phyloP scores from a whole-genome alignment of 1,139 yeast genomes.

The Candida labiduridarum region DNA sequence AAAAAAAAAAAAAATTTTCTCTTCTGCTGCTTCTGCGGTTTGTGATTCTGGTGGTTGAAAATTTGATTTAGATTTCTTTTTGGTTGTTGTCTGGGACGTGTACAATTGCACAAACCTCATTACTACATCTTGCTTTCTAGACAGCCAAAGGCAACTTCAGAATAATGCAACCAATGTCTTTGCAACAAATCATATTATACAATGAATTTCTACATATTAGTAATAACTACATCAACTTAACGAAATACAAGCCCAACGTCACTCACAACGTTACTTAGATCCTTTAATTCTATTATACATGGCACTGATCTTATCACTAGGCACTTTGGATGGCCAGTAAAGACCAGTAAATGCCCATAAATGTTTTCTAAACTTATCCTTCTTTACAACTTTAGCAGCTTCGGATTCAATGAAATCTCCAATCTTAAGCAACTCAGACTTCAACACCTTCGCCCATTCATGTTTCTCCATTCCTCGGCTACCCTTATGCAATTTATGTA shows the following conservation, averaged over 20 bases:
- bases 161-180: no score
- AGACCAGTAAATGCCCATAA: conserved; percentile 89
- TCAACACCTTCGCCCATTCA: conserved; percentile 80
- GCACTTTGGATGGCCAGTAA: conserved; percentile 94
- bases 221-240: not conserved
- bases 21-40: not conserved
- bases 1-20: not conserved
- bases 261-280: conserved; percentile 10
- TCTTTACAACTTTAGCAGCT: conserved; percentile 16
- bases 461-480: conserved; percentile 79
- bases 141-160: no score
- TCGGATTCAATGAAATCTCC: conserved; percentile 64
- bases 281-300: conserved; percentile 75
- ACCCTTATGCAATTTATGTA: conserved; percentile 76
- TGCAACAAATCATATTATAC: not conserved
- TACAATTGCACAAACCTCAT: not conserved
- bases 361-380: conserved; percentile 57
- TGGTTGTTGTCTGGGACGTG: not conserved
- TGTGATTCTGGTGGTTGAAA: not conserved
- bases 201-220: not conserved
- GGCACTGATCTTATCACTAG: conserved; percentile 73
- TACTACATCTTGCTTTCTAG: no score
- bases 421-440: conserved; percentile 72
- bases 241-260: not conserved
- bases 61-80: not conserved